Evolutionary conservation across 805 yeast genomes (phyloP).

Genomic region (Ogataea parapolymorpha): DNA sequence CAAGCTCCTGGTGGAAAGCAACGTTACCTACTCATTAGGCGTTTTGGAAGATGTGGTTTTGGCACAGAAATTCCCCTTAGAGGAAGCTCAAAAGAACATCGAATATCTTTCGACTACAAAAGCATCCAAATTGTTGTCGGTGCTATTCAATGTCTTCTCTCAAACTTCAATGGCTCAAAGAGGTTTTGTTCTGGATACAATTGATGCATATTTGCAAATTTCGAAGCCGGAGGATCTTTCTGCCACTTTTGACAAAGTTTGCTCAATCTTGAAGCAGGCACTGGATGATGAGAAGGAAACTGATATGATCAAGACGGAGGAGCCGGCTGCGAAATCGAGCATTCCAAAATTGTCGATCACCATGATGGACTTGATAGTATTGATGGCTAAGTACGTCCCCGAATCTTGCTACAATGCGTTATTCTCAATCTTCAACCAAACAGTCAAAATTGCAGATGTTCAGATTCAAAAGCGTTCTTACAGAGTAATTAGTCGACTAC

Average conservation of each 20-base stretch:
- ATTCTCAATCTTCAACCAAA: slow-evolving; percentile 70
- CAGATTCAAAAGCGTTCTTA: slow-evolving; percentile 87
- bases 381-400: slow-evolving; percentile 84
- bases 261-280: slow-evolving; percentile 70
- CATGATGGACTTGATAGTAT: slow-evolving; percentile 86
- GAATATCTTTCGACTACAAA: slow-evolving; percentile 56
- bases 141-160: slow-evolving; percentile 87
- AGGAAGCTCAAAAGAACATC: slow-evolving; percentile 53
- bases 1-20: slow-evolving; percentile 73
- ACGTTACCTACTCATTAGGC: slow-evolving; percentile 58
- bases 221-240: slow-evolving; percentile 64
- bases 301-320: slow-evolving; percentile 33
- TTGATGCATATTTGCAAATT: slow-evolving; percentile 73
- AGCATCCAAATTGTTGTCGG: slow-evolving; percentile 77
- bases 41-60: slow-evolving; percentile 56
- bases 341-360: slow-evolving; percentile 66
- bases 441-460: slow-evolving; percentile 57
- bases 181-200: slow-evolving; percentile 80
- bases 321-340: slow-evolving; percentile 30
- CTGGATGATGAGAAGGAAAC: slow-evolving; percentile 54
- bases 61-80: slow-evolving; percentile 58
- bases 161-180: slow-evolving; percentile 83
- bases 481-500: slow-evolving; percentile 66
- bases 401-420: slow-evolving; percentile 65
- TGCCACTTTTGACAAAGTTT: slow-evolving; percentile 80